phyloP scores from a whole-genome alignment of 75 land plant species.

The Pinus albicaulis region DNA sequence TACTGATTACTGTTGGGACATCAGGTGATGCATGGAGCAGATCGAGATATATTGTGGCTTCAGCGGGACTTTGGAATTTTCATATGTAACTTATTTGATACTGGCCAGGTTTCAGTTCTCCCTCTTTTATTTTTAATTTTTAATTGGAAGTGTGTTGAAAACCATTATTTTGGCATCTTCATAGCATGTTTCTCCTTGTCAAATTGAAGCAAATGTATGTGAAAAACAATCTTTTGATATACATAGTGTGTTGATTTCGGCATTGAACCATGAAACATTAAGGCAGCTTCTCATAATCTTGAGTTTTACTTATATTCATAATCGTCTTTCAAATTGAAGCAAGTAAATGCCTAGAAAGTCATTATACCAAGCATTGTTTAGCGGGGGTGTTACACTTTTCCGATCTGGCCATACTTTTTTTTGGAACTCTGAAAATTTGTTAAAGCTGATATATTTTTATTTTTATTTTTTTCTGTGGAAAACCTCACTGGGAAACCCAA shows the following conservation, averaged over 20 bases:
- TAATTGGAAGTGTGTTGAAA: background rate
- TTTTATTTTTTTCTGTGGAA: no score
- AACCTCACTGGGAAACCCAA: no score
- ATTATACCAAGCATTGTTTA: background rate
- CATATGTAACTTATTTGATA: slow-evolving; percentile 94
- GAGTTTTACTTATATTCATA: background rate
- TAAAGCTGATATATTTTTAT: background rate
- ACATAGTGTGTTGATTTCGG: background rate
- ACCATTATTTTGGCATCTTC: background rate
- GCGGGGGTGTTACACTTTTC: background rate
- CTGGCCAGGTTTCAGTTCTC: slow-evolving; percentile 73
- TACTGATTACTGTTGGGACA: background rate
- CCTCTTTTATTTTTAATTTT: background rate
- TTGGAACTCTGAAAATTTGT: background rate
- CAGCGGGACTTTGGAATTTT: slow-evolving; percentile 98
- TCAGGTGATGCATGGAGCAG: slow-evolving; percentile 99
- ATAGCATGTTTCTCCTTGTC: background rate
- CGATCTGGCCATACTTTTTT: background rate
- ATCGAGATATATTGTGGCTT: slow-evolving; percentile 90
- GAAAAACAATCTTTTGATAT: background rate
- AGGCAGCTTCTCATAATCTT: background rate
- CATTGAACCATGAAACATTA: background rate
- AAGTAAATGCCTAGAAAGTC: background rate
- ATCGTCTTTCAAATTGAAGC: background rate
- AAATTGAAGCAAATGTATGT: background rate